Percentiles rank a stretch among this genome's conserved stretches.
phyloP scores from a whole-genome alignment of 176 grass and related monocot genomes.

The Zoysia japonica region DNA sequence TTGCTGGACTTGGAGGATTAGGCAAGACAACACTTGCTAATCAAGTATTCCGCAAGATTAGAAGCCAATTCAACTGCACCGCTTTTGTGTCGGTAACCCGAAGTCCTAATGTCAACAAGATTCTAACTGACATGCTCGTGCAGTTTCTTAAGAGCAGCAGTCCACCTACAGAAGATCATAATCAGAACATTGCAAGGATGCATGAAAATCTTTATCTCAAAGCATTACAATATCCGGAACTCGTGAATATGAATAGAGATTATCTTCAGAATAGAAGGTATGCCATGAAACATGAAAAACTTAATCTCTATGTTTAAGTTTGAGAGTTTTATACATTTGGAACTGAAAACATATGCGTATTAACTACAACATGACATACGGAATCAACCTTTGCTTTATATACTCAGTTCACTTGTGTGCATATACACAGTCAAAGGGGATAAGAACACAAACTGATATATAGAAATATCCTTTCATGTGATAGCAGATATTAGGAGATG shows the following conservation, averaged over 20 bases:
- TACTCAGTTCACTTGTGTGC: not conserved
- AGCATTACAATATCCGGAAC: not conserved
- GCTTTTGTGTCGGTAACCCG: conserved; percentile 28
- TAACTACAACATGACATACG: not conserved
- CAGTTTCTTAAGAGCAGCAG: conserved; percentile 16
- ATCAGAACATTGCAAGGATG: not conserved
- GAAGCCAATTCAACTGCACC: conserved; percentile 9
- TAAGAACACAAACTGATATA: not conserved
- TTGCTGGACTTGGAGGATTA: conserved; percentile 38
- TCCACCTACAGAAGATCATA: not conserved
- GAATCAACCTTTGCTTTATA: not conserved
- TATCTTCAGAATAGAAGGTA: conserved; percentile 33
- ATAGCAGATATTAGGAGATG: not conserved
- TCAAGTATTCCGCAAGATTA: conserved; percentile 30
- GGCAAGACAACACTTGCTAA: conserved; percentile 44
- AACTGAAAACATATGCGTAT: not conserved
- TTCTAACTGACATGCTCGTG: conserved; percentile 7
- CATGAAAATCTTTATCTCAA: not conserved
- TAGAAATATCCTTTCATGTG: not conserved
- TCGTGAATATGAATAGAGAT: conserved; percentile 16
- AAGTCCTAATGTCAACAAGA: conserved; percentile 17
- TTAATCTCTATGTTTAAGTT: not conserved
- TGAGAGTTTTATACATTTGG: not conserved
- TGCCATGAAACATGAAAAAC: not conserved
- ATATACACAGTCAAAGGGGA: not conserved